These are phyloP conservation scores for Boletellus emodensis DNA, from an alignment of 768 basidiomycete genomes.

Conservation along the genomic window DNA sequence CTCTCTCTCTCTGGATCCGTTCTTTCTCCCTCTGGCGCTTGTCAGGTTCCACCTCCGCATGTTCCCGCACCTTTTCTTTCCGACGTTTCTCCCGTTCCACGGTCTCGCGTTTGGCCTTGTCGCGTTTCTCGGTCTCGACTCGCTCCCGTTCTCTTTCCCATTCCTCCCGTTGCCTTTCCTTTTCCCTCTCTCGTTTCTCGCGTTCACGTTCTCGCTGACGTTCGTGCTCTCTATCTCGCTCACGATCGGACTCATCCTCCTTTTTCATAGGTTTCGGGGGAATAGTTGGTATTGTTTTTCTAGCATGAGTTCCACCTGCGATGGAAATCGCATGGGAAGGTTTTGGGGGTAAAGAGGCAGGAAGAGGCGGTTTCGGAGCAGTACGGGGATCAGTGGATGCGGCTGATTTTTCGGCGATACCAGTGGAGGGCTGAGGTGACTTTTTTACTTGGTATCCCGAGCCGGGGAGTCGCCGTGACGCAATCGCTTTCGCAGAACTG, in stretches of 20 bases:
- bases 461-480: slow-evolving; percentile 40
- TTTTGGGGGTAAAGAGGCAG: slow-evolving; percentile 33
- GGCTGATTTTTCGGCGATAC: slow-evolving; percentile 21
- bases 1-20: slow-evolving; percentile 23
- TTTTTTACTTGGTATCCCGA: slow-evolving; percentile 45
- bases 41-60: slow-evolving; percentile 21
- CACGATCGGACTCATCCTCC: slow-evolving; percentile 29
- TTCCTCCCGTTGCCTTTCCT: slow-evolving; percentile 22
- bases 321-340: slow-evolving; percentile 29
- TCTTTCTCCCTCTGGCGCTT: slow-evolving; percentile 24
- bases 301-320: slow-evolving; percentile 24
- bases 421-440: slow-evolving; percentile 20
- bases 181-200: slow-evolving; percentile 18
- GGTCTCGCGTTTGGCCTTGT: slow-evolving; percentile 19
- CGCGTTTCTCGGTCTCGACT: slow-evolving; percentile 18
- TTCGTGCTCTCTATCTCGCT: slow-evolving; percentile 21
- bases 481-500: slow-evolving; percentile 16
- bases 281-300: slow-evolving; percentile 25
- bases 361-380: slow-evolving; percentile 22
- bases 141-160: slow-evolving; percentile 19
- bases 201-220: slow-evolving; percentile 27
- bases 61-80: slow-evolving; percentile 20
- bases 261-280: slow-evolving; percentile 19
- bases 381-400: slow-evolving; percentile 22
- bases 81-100: slow-evolving; percentile 25